Evolutionary conservation across 2,329 filamentous ascomycete genomes (phyloP).

Genomic region (Neodidymelliopsis sp.): DNA sequence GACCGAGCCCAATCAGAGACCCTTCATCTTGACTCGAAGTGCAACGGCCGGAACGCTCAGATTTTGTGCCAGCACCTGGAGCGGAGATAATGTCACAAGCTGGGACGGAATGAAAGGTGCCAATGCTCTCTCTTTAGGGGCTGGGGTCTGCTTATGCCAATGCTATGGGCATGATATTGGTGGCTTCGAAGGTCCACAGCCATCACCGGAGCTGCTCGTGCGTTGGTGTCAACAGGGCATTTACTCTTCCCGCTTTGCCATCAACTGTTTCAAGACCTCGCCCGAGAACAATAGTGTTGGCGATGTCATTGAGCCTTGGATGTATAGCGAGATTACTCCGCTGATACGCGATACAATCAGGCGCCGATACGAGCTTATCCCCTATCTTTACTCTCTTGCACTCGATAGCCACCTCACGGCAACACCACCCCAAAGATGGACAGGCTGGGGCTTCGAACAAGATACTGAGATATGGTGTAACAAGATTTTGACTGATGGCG

Average conservation of each 20-base stretch:
- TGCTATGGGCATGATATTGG: conserved; percentile 79
- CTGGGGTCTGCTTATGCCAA: conserved; percentile 71
- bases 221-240: conserved; percentile 77
- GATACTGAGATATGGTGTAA: conserved; percentile 71
- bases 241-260: conserved; percentile 74
- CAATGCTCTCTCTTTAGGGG: conserved; percentile 72
- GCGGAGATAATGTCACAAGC: conserved; percentile 76
- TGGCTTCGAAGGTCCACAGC: conserved; percentile 77
- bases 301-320: conserved; percentile 80
- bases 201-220: conserved; percentile 72
- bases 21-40: conserved; percentile 74
- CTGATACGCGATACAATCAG: conserved; percentile 71
- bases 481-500: conserved; percentile 65
- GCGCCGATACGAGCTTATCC: conserved; percentile 74
- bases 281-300: conserved; percentile 70
- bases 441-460: conserved; percentile 74
- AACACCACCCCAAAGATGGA: conserved; percentile 72
- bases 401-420: conserved; percentile 69
- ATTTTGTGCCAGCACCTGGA: conserved; percentile 77
- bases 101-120: conserved; percentile 77
- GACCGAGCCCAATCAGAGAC: conserved; percentile 64
- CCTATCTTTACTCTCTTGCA: conserved; percentile 73
- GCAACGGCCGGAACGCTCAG: conserved; percentile 74
- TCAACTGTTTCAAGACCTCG: conserved; percentile 80
- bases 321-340: conserved; percentile 73